Percentiles rank a stretch among this genome's conserved stretches.
Evolutionary conservation across 257 asterid genomes (phyloP).

Genomic region (Capsicum chinense): DNA sequence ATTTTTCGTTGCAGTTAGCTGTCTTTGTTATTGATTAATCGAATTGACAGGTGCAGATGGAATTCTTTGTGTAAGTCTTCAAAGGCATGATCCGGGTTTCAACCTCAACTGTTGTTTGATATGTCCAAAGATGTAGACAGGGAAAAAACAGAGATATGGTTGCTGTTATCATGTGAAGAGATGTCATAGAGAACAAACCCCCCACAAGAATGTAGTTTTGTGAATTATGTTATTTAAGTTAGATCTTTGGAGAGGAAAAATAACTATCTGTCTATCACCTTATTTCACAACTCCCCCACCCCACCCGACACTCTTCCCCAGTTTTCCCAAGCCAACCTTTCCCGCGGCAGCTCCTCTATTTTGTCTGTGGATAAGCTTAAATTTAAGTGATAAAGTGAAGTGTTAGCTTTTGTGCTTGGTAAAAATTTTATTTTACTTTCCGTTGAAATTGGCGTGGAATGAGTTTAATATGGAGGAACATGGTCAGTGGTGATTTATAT

Average conservation of each 20-base stretch:
- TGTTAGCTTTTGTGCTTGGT: neutral
- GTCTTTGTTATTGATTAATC: neutral
- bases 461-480: neutral
- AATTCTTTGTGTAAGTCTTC: neutral
- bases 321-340: neutral
- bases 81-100: neutral
- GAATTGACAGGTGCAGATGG: conserved; percentile 7
- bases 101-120: conserved; percentile 15
- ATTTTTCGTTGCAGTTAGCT: conserved; percentile 2
- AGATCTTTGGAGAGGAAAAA: conserved; percentile 19
- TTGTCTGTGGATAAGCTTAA: neutral
- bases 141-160: neutral
- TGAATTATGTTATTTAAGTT: neutral
- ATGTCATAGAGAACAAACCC: neutral
- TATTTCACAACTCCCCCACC: neutral
- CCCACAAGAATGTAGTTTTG: neutral
- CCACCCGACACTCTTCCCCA: neutral
- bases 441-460: neutral
- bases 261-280: neutral
- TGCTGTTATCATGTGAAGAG: conserved; percentile 23
- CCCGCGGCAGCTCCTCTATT: neutral
- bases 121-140: neutral
- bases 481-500: neutral
- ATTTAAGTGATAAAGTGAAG: neutral
- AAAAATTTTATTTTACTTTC: neutral